phyloP scores from a whole-genome alignment of 1,139 yeast genomes.

The Taphrina sp. region DNA sequence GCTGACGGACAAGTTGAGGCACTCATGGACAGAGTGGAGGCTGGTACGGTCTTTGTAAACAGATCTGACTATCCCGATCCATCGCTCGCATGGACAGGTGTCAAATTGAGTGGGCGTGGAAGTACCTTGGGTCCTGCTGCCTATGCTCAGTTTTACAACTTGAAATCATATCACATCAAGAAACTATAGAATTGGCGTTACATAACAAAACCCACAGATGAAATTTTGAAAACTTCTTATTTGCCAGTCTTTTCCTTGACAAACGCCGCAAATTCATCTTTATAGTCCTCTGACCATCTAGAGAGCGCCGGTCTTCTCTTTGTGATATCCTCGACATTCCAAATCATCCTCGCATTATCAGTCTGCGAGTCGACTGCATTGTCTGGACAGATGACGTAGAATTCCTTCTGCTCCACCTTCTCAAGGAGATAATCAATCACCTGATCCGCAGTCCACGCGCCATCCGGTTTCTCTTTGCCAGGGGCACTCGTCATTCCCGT shows the following conservation, averaged over 20 bases:
- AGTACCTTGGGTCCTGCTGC: conserved; percentile 44
- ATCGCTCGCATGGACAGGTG: conserved; percentile 79
- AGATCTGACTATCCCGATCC: conserved; percentile 79
- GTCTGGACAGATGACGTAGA: conserved; percentile 42
- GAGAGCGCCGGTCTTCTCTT: conserved; percentile 40
- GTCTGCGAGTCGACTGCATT: conserved; percentile 40
- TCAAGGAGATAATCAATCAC: conserved; percentile 40
- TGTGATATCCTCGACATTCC: conserved; percentile 40
- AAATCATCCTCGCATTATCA: conserved; percentile 41
- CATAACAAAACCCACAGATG: no score
- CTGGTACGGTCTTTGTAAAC: conserved; percentile 93
- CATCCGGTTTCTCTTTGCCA: conserved; percentile 40
- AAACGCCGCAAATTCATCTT: conserved; percentile 38
- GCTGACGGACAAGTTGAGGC: conserved; percentile 60
- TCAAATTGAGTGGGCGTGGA: conserved; percentile 80
- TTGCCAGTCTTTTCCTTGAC: conserved; percentile 31
- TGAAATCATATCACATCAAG: conserved; percentile 47
- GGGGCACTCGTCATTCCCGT: conserved; percentile 40
- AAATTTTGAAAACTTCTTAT: no score
- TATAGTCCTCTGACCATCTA: conserved; percentile 41
- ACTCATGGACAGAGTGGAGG: conserved; percentile 47
- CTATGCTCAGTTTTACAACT: conserved; percentile 44
- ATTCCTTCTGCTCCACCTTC: conserved; percentile 37
- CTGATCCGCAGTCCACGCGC: conserved; percentile 42
- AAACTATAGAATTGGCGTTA: conserved; percentile 27